phyloP scores from a whole-genome alignment of 768 basidiomycete genomes.

The Harrya chromipes region DNA sequence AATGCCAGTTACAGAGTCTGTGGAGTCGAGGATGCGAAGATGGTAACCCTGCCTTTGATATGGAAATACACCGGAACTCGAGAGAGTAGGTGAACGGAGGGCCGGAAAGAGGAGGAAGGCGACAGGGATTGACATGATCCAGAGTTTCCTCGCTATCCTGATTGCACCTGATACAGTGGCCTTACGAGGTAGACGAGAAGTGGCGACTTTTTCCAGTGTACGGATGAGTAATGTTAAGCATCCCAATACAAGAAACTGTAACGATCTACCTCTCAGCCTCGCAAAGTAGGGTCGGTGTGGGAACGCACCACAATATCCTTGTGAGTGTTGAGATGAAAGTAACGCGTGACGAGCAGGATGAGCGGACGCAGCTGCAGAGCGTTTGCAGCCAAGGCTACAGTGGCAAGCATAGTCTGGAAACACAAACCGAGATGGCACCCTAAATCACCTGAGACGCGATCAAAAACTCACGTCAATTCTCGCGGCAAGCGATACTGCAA shows the following conservation, averaged over 20 bases:
- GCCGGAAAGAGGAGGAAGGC: slow-evolving; percentile 38
- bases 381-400: slow-evolving; percentile 24
- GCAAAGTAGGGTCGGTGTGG: not conserved
- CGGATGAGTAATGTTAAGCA: slow-evolving; percentile 13
- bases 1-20: slow-evolving; percentile 71
- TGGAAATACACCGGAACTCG: slow-evolving; percentile 47
- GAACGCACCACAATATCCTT: slow-evolving; percentile 22
- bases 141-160: slow-evolving; percentile 3
- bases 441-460: not conserved
- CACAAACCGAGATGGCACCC: not conserved
- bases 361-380: slow-evolving; percentile 26
- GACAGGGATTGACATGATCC: slow-evolving; percentile 20
- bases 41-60: slow-evolving; percentile 52
- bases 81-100: slow-evolving; percentile 55
- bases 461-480: slow-evolving; percentile 37
- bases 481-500: slow-evolving; percentile 47
- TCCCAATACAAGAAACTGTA: slow-evolving; percentile 26
- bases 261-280: slow-evolving; percentile 1
- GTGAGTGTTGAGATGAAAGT: slow-evolving; percentile 19
- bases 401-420: slow-evolving; percentile 22
- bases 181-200: not conserved
- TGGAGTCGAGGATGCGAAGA: slow-evolving; percentile 64
- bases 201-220: slow-evolving; percentile 3
- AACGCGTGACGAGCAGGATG: slow-evolving; percentile 8
- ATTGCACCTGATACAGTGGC: not conserved